Evolutionary conservation across 805 yeast species (phyloP).

Genomic region (Yarrowia sp.): DNA sequence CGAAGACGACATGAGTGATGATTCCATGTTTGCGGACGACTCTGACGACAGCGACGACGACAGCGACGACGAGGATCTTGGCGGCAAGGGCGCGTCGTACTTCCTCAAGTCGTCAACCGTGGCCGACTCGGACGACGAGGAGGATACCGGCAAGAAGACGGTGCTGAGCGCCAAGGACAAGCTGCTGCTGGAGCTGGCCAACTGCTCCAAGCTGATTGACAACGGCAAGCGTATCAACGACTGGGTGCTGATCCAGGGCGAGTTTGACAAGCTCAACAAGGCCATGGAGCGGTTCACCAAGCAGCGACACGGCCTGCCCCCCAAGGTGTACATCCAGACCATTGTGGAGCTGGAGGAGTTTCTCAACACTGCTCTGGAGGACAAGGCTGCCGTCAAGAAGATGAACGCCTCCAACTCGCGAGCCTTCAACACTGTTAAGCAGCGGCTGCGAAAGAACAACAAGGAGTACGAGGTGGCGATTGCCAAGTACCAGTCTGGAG

Average conservation of each 20-base stretch:
- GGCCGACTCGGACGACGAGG: slow-evolving; percentile 61
- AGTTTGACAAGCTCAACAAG: slow-evolving; percentile 80
- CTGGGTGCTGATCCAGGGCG: slow-evolving; percentile 75
- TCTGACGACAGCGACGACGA: slow-evolving; percentile 47
- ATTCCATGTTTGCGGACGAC: slow-evolving; percentile 55
- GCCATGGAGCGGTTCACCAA: slow-evolving; percentile 71
- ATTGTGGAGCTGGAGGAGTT: slow-evolving; percentile 76
- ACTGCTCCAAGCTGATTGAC: slow-evolving; percentile 69
- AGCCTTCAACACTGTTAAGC: slow-evolving; percentile 85
- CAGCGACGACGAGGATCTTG: slow-evolving; percentile 51
- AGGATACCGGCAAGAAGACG: slow-evolving; percentile 78
- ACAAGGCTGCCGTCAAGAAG: slow-evolving; percentile 63
- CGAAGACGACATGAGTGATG: slow-evolving; percentile 49
- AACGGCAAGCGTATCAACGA: slow-evolving; percentile 71
- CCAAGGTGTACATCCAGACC: slow-evolving; percentile 71
- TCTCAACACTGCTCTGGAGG: slow-evolving; percentile 59
- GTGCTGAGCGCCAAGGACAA: slow-evolving; percentile 95
- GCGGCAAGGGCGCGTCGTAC: slow-evolving; percentile 50
- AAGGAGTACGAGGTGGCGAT: slow-evolving; percentile 71
- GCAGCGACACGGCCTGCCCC: slow-evolving; percentile 71
- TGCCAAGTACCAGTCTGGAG: slow-evolving; percentile 61
- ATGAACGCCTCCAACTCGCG: slow-evolving; percentile 82
- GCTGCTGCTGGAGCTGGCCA: slow-evolving; percentile 83
- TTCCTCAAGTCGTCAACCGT: slow-evolving; percentile 49
- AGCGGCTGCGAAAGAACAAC: slow-evolving; percentile 80